A percentile compares a stretch with the other conserved stretches of the same genome.
Conservation (phyloP, 192 early-diverging fungal species). For the Gonapodya prolifera region DNA sequence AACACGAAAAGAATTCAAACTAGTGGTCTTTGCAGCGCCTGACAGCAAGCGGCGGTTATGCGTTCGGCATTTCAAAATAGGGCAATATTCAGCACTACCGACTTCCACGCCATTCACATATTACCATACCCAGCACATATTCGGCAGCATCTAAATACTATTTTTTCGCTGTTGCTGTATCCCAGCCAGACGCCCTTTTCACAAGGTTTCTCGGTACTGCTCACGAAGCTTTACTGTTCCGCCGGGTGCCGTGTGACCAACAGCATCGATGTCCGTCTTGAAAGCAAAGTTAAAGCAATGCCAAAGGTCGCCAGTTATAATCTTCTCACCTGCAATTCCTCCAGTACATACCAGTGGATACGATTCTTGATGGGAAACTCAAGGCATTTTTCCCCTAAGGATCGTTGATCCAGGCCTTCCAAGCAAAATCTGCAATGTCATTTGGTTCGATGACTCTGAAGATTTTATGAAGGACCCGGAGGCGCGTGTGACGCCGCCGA, state of each 20-base stretch:
- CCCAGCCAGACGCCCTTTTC: too few relatives aligned
- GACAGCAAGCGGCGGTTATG: too few relatives aligned
- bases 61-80: too few relatives aligned
- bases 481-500: not conserved
- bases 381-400: not conserved
- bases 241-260: not conserved
- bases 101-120: too few relatives aligned
- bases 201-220: not conserved
- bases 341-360: not conserved
- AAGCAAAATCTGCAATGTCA: not conserved
- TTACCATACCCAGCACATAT: too few relatives aligned
- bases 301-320: not conserved
- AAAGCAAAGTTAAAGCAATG: not conserved
- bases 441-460: not conserved
- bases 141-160: too few relatives aligned
- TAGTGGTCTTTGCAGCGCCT: too few relatives aligned
- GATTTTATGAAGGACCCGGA: not conserved
- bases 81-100: too few relatives aligned
- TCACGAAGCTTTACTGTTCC: not conserved
- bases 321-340: not conserved
- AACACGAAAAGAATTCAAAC: too few relatives aligned
- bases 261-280: not conserved
- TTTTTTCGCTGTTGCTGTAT: too few relatives aligned
- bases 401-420: not conserved
- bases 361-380: not conserved